phyloP scores from a whole-genome alignment of 83 land plant species.

The Picea engelmannii region DNA sequence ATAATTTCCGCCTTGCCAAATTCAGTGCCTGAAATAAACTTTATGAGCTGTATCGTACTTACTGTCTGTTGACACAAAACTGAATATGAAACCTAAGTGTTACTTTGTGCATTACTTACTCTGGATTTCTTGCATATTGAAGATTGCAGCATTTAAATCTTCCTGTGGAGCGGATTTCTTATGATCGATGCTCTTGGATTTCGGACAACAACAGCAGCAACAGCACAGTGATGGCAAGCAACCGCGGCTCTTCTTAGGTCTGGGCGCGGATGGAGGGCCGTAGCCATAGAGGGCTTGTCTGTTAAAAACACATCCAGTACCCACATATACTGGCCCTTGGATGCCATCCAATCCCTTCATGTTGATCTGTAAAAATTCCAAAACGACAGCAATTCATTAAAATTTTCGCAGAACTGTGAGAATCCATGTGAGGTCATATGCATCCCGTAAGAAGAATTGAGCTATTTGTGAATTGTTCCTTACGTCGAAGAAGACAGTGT shows the following conservation, averaged over 20 bases:
- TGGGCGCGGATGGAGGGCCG: conserved; percentile 70
- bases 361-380: no score
- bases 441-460: no score
- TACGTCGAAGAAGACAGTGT: conserved; percentile 63
- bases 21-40: no score
- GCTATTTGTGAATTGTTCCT: no score
- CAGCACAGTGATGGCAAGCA: conserved; percentile 48
- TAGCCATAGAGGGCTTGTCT: conserved; percentile 85
- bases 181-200: not conserved
- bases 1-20: no score
- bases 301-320: conserved; percentile 83
- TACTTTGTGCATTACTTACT: no score
- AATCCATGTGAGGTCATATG: no score
- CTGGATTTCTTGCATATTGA: conserved; percentile 37
- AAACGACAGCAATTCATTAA: no score
- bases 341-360: conserved; percentile 86
- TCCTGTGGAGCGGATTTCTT: not conserved
- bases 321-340: conserved; percentile 87
- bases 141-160: not conserved
- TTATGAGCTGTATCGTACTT: no score
- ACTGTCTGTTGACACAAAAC: no score
- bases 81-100: no score
- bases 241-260: conserved; percentile 28
- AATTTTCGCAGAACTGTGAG: no score
- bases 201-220: conserved; percentile 65